Base-by-base conservation (phyloP, 2,329 filamentous ascomycete species). In the Aspergillus awamori region DNA sequence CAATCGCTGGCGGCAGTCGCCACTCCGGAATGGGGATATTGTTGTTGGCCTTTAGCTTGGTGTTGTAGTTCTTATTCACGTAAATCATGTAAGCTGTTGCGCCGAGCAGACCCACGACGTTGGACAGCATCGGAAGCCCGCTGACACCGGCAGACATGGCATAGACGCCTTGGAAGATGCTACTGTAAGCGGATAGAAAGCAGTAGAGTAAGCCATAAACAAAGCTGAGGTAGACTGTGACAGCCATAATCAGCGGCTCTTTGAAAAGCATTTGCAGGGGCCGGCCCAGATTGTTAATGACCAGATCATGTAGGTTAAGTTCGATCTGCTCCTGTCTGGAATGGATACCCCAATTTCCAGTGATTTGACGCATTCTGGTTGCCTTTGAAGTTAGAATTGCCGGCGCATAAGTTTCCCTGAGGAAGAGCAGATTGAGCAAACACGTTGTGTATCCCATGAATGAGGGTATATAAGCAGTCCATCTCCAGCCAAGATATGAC, bases 291-390 rank as follows among this genome's bases (percentile, higher is more conserved):
- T 39, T 39, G 38, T 39, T 39, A 3, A 39, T 8, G 17, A 39
- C 38, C 15, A 39, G 5, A 17, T 39, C 38, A 17, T 39, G 38
- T 17, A n/a, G 38, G 54, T 81, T 77, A 26, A 83, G 69, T 62
- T 83, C 81, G 38, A 83, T 76, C 68, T 81, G 79, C 63, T 83
- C 81, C 48, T 76, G 75, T 61, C 79, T 82, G 4, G 83, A 82
- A 65, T 85, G 83, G 48, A 86, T 84, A 0, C 81, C 83, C 82
- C 81, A 84, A 59, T 86, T 86, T 57, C 77, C 76, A 0, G 83
- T 86, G 17, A 79, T 65, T 10, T 80, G 76, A 22, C 84, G 77
- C 1, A 86, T 69, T 41, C 80, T 76, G 1, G 76, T 71, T 0
- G 84, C 84, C 67, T 86, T 86, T 24, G 73, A 66, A 15, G 84